Evolutionary conservation across 2,329 filamentous ascomycete genomes (phyloP).

Genomic region (Fusarium fujikuroi): DNA sequence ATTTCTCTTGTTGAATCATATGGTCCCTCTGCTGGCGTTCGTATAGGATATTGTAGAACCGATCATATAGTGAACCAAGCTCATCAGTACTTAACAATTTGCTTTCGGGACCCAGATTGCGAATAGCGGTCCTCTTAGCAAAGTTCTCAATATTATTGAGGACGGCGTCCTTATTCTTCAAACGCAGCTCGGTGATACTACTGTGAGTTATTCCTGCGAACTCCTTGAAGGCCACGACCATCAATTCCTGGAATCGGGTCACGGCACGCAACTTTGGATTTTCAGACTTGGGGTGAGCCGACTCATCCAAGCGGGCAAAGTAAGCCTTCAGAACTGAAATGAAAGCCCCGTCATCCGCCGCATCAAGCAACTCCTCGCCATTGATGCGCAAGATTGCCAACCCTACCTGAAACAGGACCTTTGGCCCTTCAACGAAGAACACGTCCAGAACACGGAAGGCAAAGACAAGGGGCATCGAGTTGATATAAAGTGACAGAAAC

Average conservation of each 20-base stretch:
- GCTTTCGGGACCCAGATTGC: conserved; percentile 95
- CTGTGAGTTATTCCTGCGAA: conserved; percentile 95
- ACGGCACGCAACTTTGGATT: conserved; percentile 94
- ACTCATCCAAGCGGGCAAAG: conserved; percentile 92
- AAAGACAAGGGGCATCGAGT: conserved; percentile 98
- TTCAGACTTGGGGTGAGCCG: conserved; percentile 93
- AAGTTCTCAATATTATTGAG: conserved; percentile 97
- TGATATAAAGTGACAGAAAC: conserved; percentile 98
- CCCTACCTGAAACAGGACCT: conserved; percentile 96
- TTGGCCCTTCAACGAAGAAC: conserved; percentile 97
- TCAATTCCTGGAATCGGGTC: conserved; percentile 95
- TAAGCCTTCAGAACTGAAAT: conserved; percentile 96
- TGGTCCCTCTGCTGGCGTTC: conserved; percentile 87
- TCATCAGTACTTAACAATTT: conserved; percentile 89
- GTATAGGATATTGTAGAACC: conserved; percentile 92
- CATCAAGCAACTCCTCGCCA: conserved; percentile 93
- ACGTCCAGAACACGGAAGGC: conserved; percentile 96
- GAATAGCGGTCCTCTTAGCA: conserved; percentile 93
- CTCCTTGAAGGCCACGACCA: conserved; percentile 99
- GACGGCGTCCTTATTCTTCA: conserved; percentile 94
- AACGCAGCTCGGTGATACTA: conserved; percentile 87
- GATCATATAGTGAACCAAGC: conserved; percentile 89
- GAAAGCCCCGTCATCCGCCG: conserved; percentile 93
- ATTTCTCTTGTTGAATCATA: conserved; percentile 80
- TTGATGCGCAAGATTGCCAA: conserved; percentile 97